Percentiles rank a stretch among this genome's conserved stretches.
These are phyloP conservation scores for Aspergillus diversus DNA, from an alignment of 495 filamentous ascomycete genomes.

Conservation along the genomic window DNA sequence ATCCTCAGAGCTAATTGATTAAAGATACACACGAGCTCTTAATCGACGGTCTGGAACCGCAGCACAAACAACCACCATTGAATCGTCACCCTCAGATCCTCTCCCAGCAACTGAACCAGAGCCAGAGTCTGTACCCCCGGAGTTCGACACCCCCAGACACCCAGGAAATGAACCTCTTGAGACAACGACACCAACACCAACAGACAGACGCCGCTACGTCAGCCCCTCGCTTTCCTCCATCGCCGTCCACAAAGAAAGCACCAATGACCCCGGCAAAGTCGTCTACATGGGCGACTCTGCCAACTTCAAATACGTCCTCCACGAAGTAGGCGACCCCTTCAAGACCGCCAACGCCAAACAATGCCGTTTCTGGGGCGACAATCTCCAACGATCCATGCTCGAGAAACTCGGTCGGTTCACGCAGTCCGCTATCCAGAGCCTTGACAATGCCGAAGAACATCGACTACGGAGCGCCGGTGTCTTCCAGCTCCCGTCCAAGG, in stretches of 20 bases:
- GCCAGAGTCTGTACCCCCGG: not conserved
- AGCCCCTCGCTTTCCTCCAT: slow-evolving; percentile 4
- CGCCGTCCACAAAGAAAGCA: slow-evolving; percentile 1
- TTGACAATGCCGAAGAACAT: not conserved
- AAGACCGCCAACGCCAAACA: not conserved
- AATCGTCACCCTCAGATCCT: not conserved
- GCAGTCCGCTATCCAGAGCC: slow-evolving; percentile 4
- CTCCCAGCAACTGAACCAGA: not conserved
- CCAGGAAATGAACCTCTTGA: not conserved
- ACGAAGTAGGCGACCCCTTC: slow-evolving; percentile 9
- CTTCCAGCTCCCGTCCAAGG: slow-evolving; percentile 9
- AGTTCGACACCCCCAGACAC: not conserved
- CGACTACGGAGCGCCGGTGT: slow-evolving; percentile 4
- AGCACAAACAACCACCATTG: not conserved
- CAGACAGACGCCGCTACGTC: not conserved
- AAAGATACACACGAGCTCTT: not conserved
- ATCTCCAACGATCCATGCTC: slow-evolving; percentile 3
- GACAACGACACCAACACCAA: not conserved
- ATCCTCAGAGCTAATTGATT: not conserved
- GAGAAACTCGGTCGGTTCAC: slow-evolving; percentile 1
- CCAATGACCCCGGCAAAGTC: slow-evolving; percentile 1
- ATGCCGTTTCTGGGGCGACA: slow-evolving; percentile 9
- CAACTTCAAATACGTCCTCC: slow-evolving; percentile 9
- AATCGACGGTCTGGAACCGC: not conserved
- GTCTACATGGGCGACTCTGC: slow-evolving; percentile 11